Percentiles rank a stretch among this genome's conserved stretches.
Conservation (phyloP, 2,329 filamentous ascomycete species). For the Monilinia laxa region DNA sequence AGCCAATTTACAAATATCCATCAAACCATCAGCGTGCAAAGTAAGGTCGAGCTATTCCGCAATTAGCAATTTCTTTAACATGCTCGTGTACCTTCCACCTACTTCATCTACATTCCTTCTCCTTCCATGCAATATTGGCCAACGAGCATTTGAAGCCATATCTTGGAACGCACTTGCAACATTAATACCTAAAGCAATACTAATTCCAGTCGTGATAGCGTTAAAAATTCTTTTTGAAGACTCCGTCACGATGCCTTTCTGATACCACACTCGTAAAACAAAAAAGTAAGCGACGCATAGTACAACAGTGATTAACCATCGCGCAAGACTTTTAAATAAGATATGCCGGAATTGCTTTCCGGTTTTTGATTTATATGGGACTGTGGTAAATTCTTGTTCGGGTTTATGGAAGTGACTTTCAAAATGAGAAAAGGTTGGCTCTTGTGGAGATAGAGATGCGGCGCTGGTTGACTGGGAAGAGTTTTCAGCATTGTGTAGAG, state of each 20-base stretch:
- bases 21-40: slow-evolving; percentile 40
- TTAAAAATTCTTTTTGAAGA: slow-evolving; percentile 46
- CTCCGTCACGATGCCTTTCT: slow-evolving; percentile 39
- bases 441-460: not conserved
- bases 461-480: not conserved
- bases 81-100: not conserved
- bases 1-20: slow-evolving; percentile 37
- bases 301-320: slow-evolving; percentile 32
- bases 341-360: slow-evolving; percentile 35
- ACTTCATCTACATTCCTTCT: slow-evolving; percentile 45
- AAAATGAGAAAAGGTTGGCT: not conserved
- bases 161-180: slow-evolving; percentile 47
- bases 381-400: not conserved
- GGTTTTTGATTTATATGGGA: slow-evolving; percentile 18
- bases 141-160: slow-evolving; percentile 48
- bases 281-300: slow-evolving; percentile 34
- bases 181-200: slow-evolving; percentile 46
- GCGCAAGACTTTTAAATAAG: slow-evolving; percentile 29
- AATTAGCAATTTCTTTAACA: slow-evolving; percentile 21
- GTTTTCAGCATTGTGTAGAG: not conserved
- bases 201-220: slow-evolving; percentile 46
- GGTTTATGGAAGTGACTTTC: slow-evolving; percentile 7
- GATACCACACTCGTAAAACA: slow-evolving; percentile 26
- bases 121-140: slow-evolving; percentile 46
- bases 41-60: slow-evolving; percentile 37